Conservation (phyloP, 148 eudicot genomes). For the Diospyros kaki region DNA sequence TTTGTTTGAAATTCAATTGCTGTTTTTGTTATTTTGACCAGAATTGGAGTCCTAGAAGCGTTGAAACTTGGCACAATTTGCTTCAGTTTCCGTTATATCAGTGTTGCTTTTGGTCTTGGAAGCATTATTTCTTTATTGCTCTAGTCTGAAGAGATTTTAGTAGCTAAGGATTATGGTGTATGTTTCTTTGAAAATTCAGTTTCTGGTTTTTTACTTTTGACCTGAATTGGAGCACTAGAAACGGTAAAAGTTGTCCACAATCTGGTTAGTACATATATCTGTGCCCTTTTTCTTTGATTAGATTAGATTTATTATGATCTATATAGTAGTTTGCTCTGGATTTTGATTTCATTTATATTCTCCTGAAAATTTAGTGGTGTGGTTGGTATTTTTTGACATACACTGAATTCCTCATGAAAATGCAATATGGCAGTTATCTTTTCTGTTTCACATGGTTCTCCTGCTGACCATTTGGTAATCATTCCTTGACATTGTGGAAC, state of each 20-base stretch:
- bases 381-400: neutral
- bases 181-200: neutral
- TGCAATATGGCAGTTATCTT: neutral
- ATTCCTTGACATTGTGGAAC: neutral
- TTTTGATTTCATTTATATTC: neutral
- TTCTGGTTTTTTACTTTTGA: neutral
- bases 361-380: neutral
- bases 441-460: neutral
- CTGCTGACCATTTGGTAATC: neutral
- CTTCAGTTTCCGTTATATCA: too few relatives aligned
- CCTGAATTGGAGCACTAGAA: slow-evolving; percentile 9
- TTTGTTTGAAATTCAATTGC: too few relatives aligned
- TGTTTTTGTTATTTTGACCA: too few relatives aligned
- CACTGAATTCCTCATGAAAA: neutral
- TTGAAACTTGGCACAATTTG: too few relatives aligned
- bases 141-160: neutral
- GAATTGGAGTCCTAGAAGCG: too few relatives aligned
- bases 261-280: neutral
- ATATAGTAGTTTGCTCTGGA: neutral
- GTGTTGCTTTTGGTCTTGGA: too few relatives aligned
- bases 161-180: neutral
- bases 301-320: neutral
- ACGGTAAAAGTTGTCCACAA: neutral
- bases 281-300: neutral
- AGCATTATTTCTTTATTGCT: too few relatives aligned